phyloP scores from a whole-genome alignment of 1,139 yeast species.

The Arxiozyma bovina region DNA sequence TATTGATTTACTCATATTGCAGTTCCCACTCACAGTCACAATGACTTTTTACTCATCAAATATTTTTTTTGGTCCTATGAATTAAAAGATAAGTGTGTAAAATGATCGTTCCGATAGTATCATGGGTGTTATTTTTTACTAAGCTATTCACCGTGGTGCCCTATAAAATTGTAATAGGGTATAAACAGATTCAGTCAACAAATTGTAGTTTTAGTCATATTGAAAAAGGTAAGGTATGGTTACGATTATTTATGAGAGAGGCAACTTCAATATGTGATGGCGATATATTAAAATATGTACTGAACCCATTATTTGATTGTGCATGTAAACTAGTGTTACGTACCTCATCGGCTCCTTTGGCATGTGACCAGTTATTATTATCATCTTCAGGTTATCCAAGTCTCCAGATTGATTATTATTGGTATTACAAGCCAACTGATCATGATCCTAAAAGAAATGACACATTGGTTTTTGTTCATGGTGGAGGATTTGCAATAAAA shows the following conservation, averaged over 20 bases:
- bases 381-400: neutral
- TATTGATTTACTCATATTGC: too few relatives aligned
- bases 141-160: neutral
- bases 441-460: conserved; percentile 15
- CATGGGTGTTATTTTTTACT: neutral
- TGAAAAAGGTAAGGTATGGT: neutral
- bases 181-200: neutral
- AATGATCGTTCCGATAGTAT: neutral
- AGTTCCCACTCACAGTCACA: neutral
- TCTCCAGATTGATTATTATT: conserved; percentile 2
- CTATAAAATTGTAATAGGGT: neutral
- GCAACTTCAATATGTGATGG: conserved; percentile 12
- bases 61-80: too few relatives aligned
- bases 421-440: conserved; percentile 10
- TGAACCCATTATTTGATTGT: conserved; percentile 15
- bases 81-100: too few relatives aligned
- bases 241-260: conserved; percentile 15
- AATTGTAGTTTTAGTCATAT: neutral
- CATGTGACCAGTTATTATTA: too few relatives aligned
- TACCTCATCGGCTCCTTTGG: neutral
- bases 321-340: neutral
- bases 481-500: conserved; percentile 20
- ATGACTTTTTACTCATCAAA: neutral
- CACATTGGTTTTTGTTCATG: conserved; percentile 16
- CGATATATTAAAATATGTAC: conserved; percentile 8